Evolutionary conservation across 192 early-diverging fungal species (phyloP).

Genomic region (Coemansia sp.): DNA sequence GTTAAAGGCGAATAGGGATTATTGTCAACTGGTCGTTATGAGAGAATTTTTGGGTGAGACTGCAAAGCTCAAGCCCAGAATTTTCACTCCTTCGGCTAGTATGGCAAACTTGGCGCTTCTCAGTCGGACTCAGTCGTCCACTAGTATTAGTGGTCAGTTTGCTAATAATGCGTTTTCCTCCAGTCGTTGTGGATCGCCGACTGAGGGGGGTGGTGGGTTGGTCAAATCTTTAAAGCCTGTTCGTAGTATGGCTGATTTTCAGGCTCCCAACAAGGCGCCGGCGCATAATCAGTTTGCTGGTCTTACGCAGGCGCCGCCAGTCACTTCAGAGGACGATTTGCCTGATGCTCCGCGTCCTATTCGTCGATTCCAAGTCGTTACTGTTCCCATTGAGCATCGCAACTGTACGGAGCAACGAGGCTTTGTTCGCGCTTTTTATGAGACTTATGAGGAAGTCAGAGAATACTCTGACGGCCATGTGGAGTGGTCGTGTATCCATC

Average conservation of each 20-base stretch:
- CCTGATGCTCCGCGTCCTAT: constrained; percentile 5
- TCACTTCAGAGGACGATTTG: background rate
- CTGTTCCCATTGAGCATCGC: constrained; percentile 24
- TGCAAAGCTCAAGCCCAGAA: constrained; percentile 25
- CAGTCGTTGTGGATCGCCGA: background rate
- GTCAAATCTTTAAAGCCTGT: constrained; percentile 8
- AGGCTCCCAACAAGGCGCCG: constrained; percentile 2
- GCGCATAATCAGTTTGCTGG: constrained; percentile 23
- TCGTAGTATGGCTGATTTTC: constrained; percentile 18
- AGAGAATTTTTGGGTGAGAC: constrained; percentile 40
- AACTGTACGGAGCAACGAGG: constrained; percentile 34
- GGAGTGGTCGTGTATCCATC: constrained; percentile 48
- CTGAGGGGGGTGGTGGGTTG: no score
- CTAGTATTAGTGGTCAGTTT: background rate
- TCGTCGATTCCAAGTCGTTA: constrained; percentile 42
- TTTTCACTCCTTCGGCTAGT: constrained; percentile 48
- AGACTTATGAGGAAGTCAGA: constrained; percentile 47
- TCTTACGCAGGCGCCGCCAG: background rate
- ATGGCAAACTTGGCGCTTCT: constrained; percentile 39
- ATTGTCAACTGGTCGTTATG: constrained; percentile 48
- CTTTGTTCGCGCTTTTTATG: constrained; percentile 41
- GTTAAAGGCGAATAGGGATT: constrained; percentile 38
- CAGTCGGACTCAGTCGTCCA: constrained; percentile 31
- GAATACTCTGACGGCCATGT: constrained; percentile 37
- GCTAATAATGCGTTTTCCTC: background rate